These are phyloP conservation scores for Coniochaeta prunicola DNA, from an alignment of 2,329 filamentous ascomycete species.

Conservation along the genomic window DNA sequence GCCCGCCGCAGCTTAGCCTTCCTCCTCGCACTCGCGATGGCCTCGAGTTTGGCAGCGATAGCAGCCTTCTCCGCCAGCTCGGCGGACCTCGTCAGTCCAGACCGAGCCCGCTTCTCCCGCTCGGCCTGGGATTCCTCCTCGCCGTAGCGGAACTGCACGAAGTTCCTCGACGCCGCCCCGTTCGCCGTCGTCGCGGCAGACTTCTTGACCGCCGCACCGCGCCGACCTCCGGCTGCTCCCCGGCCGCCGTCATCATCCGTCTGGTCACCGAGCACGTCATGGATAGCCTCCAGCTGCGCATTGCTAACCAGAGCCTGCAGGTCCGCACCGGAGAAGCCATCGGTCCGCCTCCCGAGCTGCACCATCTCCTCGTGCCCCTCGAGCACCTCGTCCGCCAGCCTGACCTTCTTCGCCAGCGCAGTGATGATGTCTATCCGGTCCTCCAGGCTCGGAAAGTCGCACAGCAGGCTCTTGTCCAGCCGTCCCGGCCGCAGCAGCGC, in stretches of 20 bases:
- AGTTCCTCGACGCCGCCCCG: slow-evolving; percentile 32
- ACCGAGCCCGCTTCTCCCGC: slow-evolving; percentile 26
- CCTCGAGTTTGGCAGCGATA: slow-evolving; percentile 74
- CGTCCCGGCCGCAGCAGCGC: slow-evolving; percentile 86
- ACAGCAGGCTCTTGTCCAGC: slow-evolving; percentile 87
- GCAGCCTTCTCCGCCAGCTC: slow-evolving; percentile 68
- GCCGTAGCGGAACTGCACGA: slow-evolving; percentile 81
- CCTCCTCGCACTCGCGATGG: slow-evolving; percentile 65
- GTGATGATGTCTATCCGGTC: slow-evolving; percentile 85
- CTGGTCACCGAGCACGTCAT: slow-evolving; percentile 73
- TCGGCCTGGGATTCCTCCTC: slow-evolving; percentile 41
- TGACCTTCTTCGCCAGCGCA: slow-evolving; percentile 76
- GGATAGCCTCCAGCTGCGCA: slow-evolving; percentile 92
- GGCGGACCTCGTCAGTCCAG: slow-evolving; percentile 42
- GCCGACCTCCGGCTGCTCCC: background rate
- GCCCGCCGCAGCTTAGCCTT: slow-evolving; percentile 43
- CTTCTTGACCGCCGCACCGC: slow-evolving; percentile 26
- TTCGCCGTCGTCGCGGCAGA: slow-evolving; percentile 15
- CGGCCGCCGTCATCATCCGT: background rate
- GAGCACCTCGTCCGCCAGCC: slow-evolving; percentile 60
- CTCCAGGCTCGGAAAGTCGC: slow-evolving; percentile 73
- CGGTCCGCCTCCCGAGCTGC: slow-evolving; percentile 73
- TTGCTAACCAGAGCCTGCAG: slow-evolving; percentile 94
- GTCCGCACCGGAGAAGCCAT: slow-evolving; percentile 91
- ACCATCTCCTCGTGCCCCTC: slow-evolving; percentile 47